Evolutionary conservation across 805 yeast genomes (phyloP), one percentile per base, ranked within the genome.

Genomic region (Suhomyces tanzawaensis): DNA sequence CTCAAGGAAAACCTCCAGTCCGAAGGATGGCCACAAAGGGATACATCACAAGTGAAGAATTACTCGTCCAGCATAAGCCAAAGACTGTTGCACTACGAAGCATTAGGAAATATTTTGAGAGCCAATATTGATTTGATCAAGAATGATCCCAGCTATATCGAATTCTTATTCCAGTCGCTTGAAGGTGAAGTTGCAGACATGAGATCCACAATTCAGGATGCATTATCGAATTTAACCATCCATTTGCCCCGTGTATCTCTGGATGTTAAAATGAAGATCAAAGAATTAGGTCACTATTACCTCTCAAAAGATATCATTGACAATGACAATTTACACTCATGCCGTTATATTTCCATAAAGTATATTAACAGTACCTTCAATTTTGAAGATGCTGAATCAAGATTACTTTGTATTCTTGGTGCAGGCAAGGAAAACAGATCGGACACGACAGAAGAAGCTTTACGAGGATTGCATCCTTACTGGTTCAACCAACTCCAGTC

Each of bases 391-490:
- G 55, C 84, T 0, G 76, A 76, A 24, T 85, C 90, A 0, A 67
- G 96, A 41, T 50, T 76, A 32, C 62, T 87, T 26, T 81, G 88
- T 52, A 58, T 89, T 14, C 56, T 82, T 32, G 96, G 89, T 11
- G 58, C 85, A 4, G 62, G 76, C 15, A 52, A 71, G 9, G 58
- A 55, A 2, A 85, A 85, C 47, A 71, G 82, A 39, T 70, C 85
- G 2, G 95, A 87, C 48, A 79, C 86, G 0, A 66, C 82, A 2
- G 95, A 88, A 51, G 96, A 88, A 55, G 83, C 96, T 0, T 58
- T 57, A 4, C 79, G 77, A 45, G 97, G 97, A 0, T 62, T 91
- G 19, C 81, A 88, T 57, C 96, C 96, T 0, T 77, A 84, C 56
- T 83, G 90, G 87, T 85, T 80, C 54, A 74, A 73, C 32, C 61